A percentile compares a stretch with the other conserved stretches of the same genome.
These are phyloP conservation scores for Hypomontagnella monticulosa DNA, from an alignment of 495 filamentous ascomycete species.

Conservation along the genomic window DNA sequence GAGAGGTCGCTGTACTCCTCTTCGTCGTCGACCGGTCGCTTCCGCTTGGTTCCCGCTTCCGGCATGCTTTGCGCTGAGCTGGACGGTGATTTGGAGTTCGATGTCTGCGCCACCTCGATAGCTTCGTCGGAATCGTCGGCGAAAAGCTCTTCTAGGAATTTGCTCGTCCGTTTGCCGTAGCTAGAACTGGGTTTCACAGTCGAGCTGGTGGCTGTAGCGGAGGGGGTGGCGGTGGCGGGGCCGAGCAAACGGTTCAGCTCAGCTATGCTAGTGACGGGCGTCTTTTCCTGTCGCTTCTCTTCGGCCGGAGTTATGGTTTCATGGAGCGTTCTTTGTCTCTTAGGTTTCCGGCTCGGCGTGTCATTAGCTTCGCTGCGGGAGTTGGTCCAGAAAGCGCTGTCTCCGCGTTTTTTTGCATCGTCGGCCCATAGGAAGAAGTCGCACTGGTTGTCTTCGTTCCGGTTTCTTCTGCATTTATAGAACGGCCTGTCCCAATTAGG, in stretches of 20 bases:
- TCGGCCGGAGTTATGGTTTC: conserved; percentile 41
- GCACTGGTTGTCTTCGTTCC: conserved; percentile 59
- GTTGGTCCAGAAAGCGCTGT: conserved; percentile 60
- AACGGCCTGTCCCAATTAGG: conserved; percentile 73
- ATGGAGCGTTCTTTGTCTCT: conserved; percentile 38
- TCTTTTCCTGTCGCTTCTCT: conserved; percentile 39
- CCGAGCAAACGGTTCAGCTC: conserved; percentile 18
- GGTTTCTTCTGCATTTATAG: conserved; percentile 70
- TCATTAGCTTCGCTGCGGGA: conserved; percentile 42
- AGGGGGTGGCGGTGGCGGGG: conserved; percentile 2
- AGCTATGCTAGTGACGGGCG: conserved; percentile 28
- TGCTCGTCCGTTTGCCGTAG: conserved; percentile 9
- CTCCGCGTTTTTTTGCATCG: conserved; percentile 67
- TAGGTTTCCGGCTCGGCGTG: conserved; percentile 19
- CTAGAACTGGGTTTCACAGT: conserved; percentile 2
- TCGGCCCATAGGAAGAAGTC: conserved; percentile 78
- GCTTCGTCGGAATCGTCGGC: conserved; percentile 20
- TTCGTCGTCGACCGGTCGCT: conserved; percentile 24
- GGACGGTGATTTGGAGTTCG: background rate
- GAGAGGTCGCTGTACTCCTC: conserved; percentile 42
- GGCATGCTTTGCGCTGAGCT: conserved; percentile 8
- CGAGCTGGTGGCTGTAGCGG: conserved; percentile 14
- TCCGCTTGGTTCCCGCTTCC: conserved; percentile 29
- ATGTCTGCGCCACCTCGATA: conserved; percentile 5
- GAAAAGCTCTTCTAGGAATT: background rate